These are phyloP conservation scores for Peziza echinospora DNA, from an alignment of 495 filamentous ascomycete species.

Conservation along the genomic window DNA sequence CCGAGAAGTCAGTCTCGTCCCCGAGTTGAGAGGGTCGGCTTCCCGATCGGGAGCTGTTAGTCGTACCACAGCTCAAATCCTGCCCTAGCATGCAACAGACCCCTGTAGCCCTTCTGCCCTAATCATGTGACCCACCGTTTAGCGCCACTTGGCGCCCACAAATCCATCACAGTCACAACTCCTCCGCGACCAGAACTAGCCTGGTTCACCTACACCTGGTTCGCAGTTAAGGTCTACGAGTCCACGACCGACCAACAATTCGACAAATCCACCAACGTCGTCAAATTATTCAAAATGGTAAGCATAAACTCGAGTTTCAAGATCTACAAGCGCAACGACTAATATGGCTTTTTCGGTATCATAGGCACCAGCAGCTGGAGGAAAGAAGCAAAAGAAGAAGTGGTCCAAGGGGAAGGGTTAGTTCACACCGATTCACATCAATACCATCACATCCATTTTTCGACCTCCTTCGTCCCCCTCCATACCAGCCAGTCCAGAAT, in stretches of 20 bases:
- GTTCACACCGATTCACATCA: conserved; percentile 12
- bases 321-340: neutral
- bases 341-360: neutral
- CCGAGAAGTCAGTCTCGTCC: neutral
- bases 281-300: neutral
- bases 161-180: neutral
- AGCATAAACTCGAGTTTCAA: neutral
- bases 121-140: neutral
- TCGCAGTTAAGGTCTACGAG: neutral
- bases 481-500: too few species aligned
- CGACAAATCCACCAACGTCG: neutral
- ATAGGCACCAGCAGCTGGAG: conserved; percentile 63
- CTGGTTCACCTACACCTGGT: neutral
- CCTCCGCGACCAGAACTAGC: neutral
- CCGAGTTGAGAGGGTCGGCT: neutral
- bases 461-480: conserved; percentile 11
- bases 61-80: neutral
- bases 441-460: neutral
- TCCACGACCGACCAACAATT: neutral
- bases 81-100: neutral
- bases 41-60: neutral
- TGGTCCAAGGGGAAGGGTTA: conserved; percentile 99
- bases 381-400: conserved; percentile 99
- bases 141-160: neutral
- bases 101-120: neutral